Percentiles rank a stretch among this genome's conserved stretches.
phyloP scores from a whole-genome alignment of 2,329 filamentous ascomycete species.

The Exophiala bonariae region DNA sequence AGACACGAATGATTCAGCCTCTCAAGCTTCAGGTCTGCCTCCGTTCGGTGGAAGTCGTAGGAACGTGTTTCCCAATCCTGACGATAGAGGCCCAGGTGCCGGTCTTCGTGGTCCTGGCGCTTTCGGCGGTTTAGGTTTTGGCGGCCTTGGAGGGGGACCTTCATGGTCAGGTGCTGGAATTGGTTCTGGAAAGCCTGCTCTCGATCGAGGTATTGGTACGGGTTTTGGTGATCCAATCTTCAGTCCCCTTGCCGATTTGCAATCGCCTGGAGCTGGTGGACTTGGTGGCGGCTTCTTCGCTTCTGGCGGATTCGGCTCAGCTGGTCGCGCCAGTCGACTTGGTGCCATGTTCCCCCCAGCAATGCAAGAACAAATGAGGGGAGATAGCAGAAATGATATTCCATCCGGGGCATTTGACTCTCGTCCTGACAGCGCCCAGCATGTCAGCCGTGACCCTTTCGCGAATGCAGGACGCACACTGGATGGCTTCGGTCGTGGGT shows the following conservation, averaged over 20 bases:
- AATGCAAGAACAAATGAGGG: conserved; percentile 89
- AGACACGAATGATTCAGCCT: conserved; percentile 46
- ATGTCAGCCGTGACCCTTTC: conserved; percentile 25
- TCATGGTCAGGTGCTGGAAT: conserved; percentile 47
- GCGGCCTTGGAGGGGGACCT: conserved; percentile 42
- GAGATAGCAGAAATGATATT: conserved; percentile 53
- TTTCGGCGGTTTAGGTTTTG: conserved; percentile 9
- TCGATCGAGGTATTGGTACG: conserved; percentile 54
- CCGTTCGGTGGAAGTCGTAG: conserved; percentile 47
- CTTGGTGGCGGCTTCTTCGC: conserved; percentile 60
- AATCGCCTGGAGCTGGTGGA: conserved; percentile 70
- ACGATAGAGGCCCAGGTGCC: conserved; percentile 89
- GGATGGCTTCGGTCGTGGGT: conserved; percentile 21
- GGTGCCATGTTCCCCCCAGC: conserved; percentile 82
- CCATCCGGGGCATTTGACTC: conserved; percentile 16
- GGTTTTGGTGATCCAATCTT: conserved; percentile 66
- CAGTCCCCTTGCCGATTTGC: conserved; percentile 72
- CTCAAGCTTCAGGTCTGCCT: conserved; percentile 43
- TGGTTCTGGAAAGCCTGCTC: conserved; percentile 73
- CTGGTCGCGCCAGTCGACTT: conserved; percentile 74
- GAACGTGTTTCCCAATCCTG: conserved; percentile 61
- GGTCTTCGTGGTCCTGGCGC: conserved; percentile 57
- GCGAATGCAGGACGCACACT: conserved; percentile 15
- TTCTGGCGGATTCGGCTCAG: conserved; percentile 63
- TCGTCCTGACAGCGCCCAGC: conserved; percentile 24